A percentile compares a stretch with the other conserved stretches of the same genome.
phyloP scores from a whole-genome alignment of 2,329 filamentous ascomycete genomes.

The Chaetomium strumarium region DNA sequence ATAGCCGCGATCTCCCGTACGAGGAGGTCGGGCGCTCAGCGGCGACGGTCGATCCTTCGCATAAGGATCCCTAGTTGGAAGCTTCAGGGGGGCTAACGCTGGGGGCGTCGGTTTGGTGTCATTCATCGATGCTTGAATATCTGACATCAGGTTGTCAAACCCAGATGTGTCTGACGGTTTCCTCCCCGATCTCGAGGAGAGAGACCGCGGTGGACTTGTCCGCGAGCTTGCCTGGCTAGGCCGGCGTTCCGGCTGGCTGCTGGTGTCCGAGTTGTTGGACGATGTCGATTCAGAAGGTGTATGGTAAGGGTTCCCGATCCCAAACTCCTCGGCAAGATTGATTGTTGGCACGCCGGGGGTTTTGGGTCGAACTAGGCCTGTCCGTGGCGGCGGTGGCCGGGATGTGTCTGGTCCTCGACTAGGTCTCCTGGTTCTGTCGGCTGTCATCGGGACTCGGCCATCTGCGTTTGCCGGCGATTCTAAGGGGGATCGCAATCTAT shows the following conservation, averaged over 20 bases:
- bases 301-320: constrained; percentile 58
- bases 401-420: constrained; percentile 46
- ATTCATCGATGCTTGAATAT: constrained; percentile 48
- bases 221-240: constrained; percentile 54
- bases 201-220: constrained; percentile 49
- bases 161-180: constrained; percentile 40
- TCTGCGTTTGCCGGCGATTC: constrained; percentile 19
- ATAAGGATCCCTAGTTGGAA: constrained; percentile 20
- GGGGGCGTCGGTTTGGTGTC: constrained; percentile 29
- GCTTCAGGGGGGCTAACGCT: constrained; percentile 18
- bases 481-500: constrained; percentile 19
- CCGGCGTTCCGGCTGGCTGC: constrained; percentile 31
- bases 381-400: constrained; percentile 48
- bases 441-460: constrained; percentile 23
- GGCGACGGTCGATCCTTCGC: constrained; percentile 26
- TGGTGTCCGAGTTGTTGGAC: constrained; percentile 57
- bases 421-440: constrained; percentile 32
- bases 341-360: constrained; percentile 37
- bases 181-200: constrained; percentile 29
- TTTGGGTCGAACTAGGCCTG: constrained; percentile 39
- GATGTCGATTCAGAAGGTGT: constrained; percentile 58
- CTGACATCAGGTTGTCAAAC: constrained; percentile 50
- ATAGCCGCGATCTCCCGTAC: constrained; percentile 24
- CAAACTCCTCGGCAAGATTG: constrained; percentile 56
- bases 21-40: constrained; percentile 21